Conservation (phyloP, 495 filamentous ascomycete species). For the Penicillium macrosclerotiorum region DNA sequence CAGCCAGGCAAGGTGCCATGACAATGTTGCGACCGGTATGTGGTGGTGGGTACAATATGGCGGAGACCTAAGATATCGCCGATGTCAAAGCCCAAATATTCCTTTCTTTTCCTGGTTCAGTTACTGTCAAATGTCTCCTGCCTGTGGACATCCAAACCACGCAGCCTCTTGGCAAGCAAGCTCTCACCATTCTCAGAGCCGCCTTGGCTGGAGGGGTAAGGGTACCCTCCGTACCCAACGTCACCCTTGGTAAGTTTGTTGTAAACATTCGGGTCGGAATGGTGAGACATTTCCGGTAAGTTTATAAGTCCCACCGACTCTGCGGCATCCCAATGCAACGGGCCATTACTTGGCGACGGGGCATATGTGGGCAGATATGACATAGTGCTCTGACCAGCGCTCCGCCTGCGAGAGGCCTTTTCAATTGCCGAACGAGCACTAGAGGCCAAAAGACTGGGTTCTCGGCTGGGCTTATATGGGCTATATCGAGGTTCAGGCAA, state of each 20-base stretch:
- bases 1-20: too few species aligned
- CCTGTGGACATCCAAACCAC: slow-evolving; percentile 46
- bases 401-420: slow-evolving; percentile 55
- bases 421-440: slow-evolving; percentile 44
- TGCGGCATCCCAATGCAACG: slow-evolving; percentile 28
- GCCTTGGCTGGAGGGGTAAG: slow-evolving; percentile 36
- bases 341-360: slow-evolving; percentile 8
- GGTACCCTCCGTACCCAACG: slow-evolving; percentile 61
- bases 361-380: slow-evolving; percentile 7
- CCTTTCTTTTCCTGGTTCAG: slow-evolving; percentile 6
- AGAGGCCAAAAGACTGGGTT: slow-evolving; percentile 23
- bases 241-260: slow-evolving; percentile 68
- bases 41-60: background rate
- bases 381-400: slow-evolving; percentile 50
- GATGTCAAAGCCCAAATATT: slow-evolving; percentile 1
- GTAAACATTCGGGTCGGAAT: slow-evolving; percentile 41
- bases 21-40: too few species aligned
- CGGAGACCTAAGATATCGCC: background rate
- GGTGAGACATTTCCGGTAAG: background rate
- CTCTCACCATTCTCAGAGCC: slow-evolving; percentile 50
- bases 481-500: slow-evolving; percentile 84
- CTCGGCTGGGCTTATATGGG: slow-evolving; percentile 70
- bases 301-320: slow-evolving; percentile 19
- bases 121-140: slow-evolving; percentile 17
- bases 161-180: slow-evolving; percentile 53